Base-by-base conservation (phyloP, 2,329 filamentous ascomycete genomes). In the Talaromyces sp. region DNA sequence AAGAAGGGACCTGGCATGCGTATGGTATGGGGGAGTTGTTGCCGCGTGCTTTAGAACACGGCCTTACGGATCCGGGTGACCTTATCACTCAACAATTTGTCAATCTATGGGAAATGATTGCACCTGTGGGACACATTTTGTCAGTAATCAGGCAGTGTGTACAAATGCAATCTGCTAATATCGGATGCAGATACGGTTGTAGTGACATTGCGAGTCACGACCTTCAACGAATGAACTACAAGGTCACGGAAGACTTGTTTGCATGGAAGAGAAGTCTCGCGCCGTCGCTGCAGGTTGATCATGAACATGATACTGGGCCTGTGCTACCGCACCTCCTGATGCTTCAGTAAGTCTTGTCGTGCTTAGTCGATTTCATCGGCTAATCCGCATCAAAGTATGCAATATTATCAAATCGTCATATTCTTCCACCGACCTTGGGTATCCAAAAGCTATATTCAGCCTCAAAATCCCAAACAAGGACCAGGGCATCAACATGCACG, bases 391-490 rank as follows among this genome's bases (percentile, higher is more conserved):
- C 5, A 55, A 31, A 77, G 75, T 58, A 76, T 79, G 71, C 76
- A 79, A 71, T 79, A 79, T 58, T 72, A 79, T 63, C 76, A 79
- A 58, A 75, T 79, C 2, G 70, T 78, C 57, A 79, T 80, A 28
- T 77, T 78, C 66, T 72, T 77, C 61, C 77, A 79, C 50, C 71
- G 79, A 2, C 79, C 79, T 12, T 80, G 76, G 74, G 73, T 79
- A 18, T 79, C 78, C 2, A 74, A 77, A 62, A 73, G 68, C 54
- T 77, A 77, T 57, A 75, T 77, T 40, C 77, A 79, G 63, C 77
- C 77, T 2, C 71, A 72, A 23, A 71, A 69, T 37, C 77, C 76
- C 3, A 73, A 73, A 14, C 76, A 77, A 65, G 78, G 77, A n/a
- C 75, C 73, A 1, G 78, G 78, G 9, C 77, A 78, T 35, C 73